phyloP scores from a whole-genome alignment of 179 eudicot species.

The Spergularia azorica region DNA sequence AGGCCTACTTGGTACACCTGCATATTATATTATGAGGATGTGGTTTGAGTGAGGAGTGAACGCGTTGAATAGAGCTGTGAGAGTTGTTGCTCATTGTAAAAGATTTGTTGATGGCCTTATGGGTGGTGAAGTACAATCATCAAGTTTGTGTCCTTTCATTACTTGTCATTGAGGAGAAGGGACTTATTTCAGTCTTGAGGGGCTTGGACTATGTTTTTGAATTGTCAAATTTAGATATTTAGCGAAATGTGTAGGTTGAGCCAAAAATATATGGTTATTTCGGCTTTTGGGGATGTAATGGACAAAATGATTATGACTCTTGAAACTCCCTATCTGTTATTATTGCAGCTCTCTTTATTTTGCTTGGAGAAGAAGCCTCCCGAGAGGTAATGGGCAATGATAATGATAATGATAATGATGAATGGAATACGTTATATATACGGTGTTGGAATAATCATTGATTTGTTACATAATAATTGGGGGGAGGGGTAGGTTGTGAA shows the following conservation, averaged over 20 bases:
- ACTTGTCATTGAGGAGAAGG: neutral
- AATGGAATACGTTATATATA: neutral
- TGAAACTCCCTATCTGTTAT: no score
- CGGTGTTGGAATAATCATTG: neutral
- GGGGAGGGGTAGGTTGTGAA: no score
- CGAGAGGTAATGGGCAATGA: neutral
- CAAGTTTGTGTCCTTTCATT: neutral
- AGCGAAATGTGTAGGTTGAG: neutral
- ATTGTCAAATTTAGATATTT: neutral
- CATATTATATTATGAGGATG: neutral
- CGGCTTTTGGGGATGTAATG: neutral
- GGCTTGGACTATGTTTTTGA: neutral
- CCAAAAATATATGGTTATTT: neutral
- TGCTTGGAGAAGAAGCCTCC: neutral
- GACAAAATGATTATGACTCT: no score
- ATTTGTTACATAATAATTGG: neutral
- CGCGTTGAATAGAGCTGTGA: neutral
- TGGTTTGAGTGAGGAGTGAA: neutral
- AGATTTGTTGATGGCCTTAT: neutral
- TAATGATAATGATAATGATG: neutral
- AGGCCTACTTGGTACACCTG: neutral
- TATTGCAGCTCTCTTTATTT: neutral
- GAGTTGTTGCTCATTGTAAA: neutral
- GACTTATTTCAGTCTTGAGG: neutral
- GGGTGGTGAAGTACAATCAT: neutral